phyloP scores from a whole-genome alignment of 768 basidiomycete genomes.

The Suillus occidentalis region DNA sequence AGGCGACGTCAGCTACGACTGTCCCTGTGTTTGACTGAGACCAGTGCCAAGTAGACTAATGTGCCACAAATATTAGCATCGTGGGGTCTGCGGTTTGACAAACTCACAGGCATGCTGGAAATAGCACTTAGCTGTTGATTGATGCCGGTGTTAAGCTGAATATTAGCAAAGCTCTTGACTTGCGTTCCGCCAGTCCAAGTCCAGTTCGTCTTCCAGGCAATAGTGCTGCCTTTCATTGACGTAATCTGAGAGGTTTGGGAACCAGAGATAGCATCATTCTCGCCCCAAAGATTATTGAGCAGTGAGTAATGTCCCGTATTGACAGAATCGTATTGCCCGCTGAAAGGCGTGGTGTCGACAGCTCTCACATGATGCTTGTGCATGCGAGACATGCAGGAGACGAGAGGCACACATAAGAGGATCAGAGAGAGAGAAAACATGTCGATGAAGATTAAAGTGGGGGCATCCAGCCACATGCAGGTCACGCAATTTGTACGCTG shows the following conservation, averaged over 20 bases:
- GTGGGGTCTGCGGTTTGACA: background rate
- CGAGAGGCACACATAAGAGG: constrained; percentile 21
- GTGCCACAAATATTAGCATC: background rate
- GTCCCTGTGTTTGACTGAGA: constrained; percentile 42
- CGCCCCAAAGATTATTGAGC: constrained; percentile 51
- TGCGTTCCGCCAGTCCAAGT: constrained; percentile 47
- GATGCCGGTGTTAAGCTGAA: constrained; percentile 49
- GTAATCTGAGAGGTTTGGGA: constrained; percentile 51
- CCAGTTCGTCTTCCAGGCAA: constrained; percentile 56
- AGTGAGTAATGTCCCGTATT: constrained; percentile 49
- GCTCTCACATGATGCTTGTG: background rate
- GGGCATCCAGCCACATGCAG: background rate
- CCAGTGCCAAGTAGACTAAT: constrained; percentile 59
- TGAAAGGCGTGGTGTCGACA: constrained; percentile 30
- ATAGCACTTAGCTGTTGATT: constrained; percentile 57
- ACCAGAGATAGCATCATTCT: constrained; percentile 42
- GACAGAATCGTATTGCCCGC: constrained; percentile 56
- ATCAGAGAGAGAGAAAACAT: constrained; percentile 4
- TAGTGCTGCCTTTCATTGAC: constrained; percentile 40
- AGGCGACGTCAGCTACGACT: constrained; percentile 59
- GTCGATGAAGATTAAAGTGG: background rate
- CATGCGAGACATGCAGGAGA: constrained; percentile 12
- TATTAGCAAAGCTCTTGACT: constrained; percentile 64
- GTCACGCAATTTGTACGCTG: background rate
- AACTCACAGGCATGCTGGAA: constrained; percentile 52